Conservation (phyloP, 768 basidiomycete genomes). For the Boletus edulis region DNA sequence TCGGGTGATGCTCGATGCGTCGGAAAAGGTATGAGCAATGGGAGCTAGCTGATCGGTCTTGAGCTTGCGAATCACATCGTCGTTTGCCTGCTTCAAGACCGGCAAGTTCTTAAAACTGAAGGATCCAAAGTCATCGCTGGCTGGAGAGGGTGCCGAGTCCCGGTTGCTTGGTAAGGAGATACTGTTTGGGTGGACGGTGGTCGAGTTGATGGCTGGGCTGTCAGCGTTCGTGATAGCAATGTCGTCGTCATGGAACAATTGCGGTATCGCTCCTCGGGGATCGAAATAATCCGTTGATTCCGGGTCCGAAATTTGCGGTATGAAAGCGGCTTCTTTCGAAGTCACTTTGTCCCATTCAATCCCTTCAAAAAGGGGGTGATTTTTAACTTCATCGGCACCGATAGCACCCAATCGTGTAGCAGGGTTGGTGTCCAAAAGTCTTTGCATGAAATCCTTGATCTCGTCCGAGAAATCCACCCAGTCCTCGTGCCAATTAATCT, state of each 20-base stretch:
- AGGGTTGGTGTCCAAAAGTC: constrained; percentile 81
- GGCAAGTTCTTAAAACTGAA: constrained; percentile 99
- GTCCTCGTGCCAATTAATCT: constrained; percentile 95
- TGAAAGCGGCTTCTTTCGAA: constrained; percentile 87
- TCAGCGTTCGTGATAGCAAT: constrained; percentile 54
- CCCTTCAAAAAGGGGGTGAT: constrained; percentile 84
- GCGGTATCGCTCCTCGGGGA: constrained; percentile 86
- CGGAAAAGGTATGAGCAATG: constrained; percentile 68
- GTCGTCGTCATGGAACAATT: constrained; percentile 91
- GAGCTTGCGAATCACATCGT: constrained; percentile 95
- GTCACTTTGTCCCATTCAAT: constrained; percentile 95
- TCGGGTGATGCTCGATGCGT: constrained; percentile 55
- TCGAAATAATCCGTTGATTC: constrained; percentile 99
- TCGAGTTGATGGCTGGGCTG: constrained; percentile 32
- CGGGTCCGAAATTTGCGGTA: constrained; percentile 92
- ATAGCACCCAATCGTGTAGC: constrained; percentile 75
- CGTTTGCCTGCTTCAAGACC: constrained; percentile 95
- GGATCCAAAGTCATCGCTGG: constrained; percentile 90
- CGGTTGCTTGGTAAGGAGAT: constrained; percentile 35
- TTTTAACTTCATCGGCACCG: constrained; percentile 91
- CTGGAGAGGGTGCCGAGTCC: constrained; percentile 48
- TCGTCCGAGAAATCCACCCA: constrained; percentile 84
- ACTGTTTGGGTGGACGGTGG: constrained; percentile 11
- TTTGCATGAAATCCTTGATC: constrained; percentile 86
- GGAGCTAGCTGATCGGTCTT: constrained; percentile 87